Conservation (phyloP, 352 stramenopile species). For the Pythium brachiatum region DNA sequence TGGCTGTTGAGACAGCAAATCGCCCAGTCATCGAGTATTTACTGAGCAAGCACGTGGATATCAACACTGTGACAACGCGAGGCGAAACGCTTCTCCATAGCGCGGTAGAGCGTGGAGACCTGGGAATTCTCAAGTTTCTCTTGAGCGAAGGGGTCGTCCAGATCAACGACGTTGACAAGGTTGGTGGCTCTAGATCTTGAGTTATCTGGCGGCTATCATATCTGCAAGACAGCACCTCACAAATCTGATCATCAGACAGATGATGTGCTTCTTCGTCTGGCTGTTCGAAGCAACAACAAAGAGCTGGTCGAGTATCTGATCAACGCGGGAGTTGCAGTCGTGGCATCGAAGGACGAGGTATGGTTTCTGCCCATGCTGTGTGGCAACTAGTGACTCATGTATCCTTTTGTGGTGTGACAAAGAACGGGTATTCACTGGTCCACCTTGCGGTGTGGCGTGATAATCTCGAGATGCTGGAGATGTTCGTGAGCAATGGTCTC, state of each 20-base stretch:
- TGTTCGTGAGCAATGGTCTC: background rate
- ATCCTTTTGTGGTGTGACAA: background rate
- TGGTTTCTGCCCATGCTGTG: no score
- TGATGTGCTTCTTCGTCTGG: background rate
- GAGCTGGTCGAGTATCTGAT: background rate
- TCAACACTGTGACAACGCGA: background rate
- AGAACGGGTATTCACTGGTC: constrained; percentile 12
- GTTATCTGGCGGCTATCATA: no score
- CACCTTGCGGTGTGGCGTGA: constrained; percentile 11
- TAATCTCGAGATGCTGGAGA: constrained; percentile 1
- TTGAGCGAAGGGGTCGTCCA: background rate
- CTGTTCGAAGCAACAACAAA: background rate
- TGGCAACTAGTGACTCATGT: no score
- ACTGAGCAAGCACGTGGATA: background rate
- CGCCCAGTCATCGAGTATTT: constrained; percentile 4
- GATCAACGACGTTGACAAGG: background rate
- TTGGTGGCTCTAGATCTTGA: no score
- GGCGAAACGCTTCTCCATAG: constrained; percentile 6
- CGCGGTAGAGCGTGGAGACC: constrained; percentile 5
- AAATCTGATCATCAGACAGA: background rate
- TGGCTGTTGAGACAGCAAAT: constrained; percentile 2
- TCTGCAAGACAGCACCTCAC: no score
- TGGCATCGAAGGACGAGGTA: background rate
- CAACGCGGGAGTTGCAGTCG: background rate
- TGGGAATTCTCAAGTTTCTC: constrained; percentile 7